Evolutionary conservation across 805 yeast species (phyloP), one percentile per base, ranked within the genome.

Genomic region (Sugiyamaella qingdaonensis): DNA sequence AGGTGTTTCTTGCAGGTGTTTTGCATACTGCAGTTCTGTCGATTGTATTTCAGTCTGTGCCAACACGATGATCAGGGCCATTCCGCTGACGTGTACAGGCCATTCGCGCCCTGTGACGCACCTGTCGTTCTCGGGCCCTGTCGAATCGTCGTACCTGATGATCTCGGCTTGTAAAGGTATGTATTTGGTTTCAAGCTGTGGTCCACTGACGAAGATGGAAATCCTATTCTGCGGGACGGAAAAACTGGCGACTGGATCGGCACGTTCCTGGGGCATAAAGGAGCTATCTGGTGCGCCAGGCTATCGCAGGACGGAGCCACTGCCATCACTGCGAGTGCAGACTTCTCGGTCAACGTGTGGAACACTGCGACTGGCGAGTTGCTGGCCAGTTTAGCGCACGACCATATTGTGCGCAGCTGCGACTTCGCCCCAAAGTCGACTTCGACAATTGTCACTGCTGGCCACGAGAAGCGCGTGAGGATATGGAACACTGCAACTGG

Each of bases 171-270:
- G 69, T 52, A 68, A 67, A 58, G 69, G 68, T 65, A 37, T 32
- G 63, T 11, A 3, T 10, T 62, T 24, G 3, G 29, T 24, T 24
- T 3, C 29, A 24, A 7, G 7, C 7, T 24, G n/a, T n/a, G n/a
- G n/a, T n/a, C n/a, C n/a, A n/a, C n/a, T n/a, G n/a, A n/a, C n/a
- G n/a, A n/a, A 45, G 71, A 68, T 53, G 70, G 70, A 3, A 55
- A 63, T 10, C 71, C 71, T 0, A 68, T 68, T 56, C 60, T 68
- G 10, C 56, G 71, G 16, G 63, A 67, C 41, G 72, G 71, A 2
- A 55, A 59, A 16, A 65, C 70, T 13, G 71, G 71, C 2, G 71
- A 68, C 53, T 68, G 71, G 71, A 58, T 68, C 11, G 71, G 71
- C 27, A 66, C 71, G 2, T 68, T 59, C 41, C 43, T 65, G 10